Evolutionary conservation across 2,329 filamentous ascomycete genomes (phyloP), one percentile per base, ranked within the genome.

Genomic region (Colletotrichum tropicale): DNA sequence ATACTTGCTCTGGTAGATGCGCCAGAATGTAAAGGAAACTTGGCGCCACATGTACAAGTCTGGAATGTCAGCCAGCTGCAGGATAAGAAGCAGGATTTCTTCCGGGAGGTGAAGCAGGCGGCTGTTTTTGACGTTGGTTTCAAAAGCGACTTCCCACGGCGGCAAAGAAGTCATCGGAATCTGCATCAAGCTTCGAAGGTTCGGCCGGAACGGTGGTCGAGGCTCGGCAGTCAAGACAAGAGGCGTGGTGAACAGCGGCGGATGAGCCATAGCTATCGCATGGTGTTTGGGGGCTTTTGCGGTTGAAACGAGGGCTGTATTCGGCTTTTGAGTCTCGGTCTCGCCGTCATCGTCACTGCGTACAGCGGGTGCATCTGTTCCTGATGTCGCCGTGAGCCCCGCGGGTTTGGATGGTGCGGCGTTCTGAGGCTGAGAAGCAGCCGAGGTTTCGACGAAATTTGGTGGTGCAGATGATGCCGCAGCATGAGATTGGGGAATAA

Each of bases 381-480:
- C 43, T 3, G n/a, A 21, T 52, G 43, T 52, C 2, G n/a, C 21
- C n/a, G 43, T 2, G 0, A 21, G 43, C 43, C 10, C 2, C 0
- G n/a, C 6, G n/a, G 10, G 43, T 1, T 52, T n/a, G 0, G 18
- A n/a, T 0, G 38, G 38, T 5, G n/a, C 10, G 8, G n/a, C 12
- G 43, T 18, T 7, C 0, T 5, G 16, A 18, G 36, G 36, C 36
- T 18, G 36, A 2, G 34, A 13, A 36, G 34, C 6, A 36, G 12
- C 34, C 34, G 34, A 36, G 34, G 12, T 36, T 36, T 15, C 34
- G 34, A 13, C 34, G 34, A 7, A 36, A 13, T 15, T 0, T 15
- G 12, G 34, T 15, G 34, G 12, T 36, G 2, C 13, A 15, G 34
- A 15, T 15, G 34, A 7, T 6, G 13, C 34, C 5, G 34, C 2